Evolutionary conservation across 2,329 filamentous ascomycete genomes (phyloP).

Genomic region (Exophiala alcalophila): DNA sequence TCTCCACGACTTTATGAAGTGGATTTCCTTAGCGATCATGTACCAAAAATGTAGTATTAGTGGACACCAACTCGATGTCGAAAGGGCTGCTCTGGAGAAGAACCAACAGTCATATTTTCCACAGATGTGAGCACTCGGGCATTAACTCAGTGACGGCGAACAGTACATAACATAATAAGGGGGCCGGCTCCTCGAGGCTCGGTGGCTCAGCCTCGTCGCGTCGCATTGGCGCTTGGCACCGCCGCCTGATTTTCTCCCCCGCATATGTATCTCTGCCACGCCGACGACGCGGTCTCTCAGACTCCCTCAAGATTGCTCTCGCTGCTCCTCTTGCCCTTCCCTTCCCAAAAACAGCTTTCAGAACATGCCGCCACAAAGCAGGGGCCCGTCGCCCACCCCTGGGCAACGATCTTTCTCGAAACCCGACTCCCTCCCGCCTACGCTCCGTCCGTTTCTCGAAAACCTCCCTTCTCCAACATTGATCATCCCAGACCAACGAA

Average conservation of each 20-base stretch:
- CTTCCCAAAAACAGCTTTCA: background rate
- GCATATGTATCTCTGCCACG: too few species aligned
- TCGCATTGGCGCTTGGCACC: too few species aligned
- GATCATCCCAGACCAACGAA: conserved; percentile 24
- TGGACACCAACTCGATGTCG: background rate
- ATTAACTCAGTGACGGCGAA: too few species aligned
- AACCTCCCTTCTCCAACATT: conserved; percentile 28
- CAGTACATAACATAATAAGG: too few species aligned
- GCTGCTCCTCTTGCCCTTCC: too few species aligned
- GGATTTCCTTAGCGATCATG: conserved; percentile 14
- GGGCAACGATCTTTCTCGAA: conserved; percentile 12
- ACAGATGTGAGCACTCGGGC: background rate
- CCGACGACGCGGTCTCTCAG: background rate
- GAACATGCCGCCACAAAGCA: conserved; percentile 28
- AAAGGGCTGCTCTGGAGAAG: too few species aligned
- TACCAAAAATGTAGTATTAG: conserved; percentile 9
- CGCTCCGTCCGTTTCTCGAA: conserved; percentile 27
- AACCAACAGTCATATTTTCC: background rate
- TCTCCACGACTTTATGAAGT: conserved; percentile 15
- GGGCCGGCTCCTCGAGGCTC: too few species aligned
- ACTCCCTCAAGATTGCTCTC: background rate
- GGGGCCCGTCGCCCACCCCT: conserved; percentile 20
- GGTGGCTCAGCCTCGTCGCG: too few species aligned
- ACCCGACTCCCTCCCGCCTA: conserved; percentile 19
- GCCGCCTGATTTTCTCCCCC: too few species aligned